These are phyloP conservation scores for Stachybotrys elegans DNA, from an alignment of 2,329 filamentous ascomycete species.

Conservation along the genomic window DNA sequence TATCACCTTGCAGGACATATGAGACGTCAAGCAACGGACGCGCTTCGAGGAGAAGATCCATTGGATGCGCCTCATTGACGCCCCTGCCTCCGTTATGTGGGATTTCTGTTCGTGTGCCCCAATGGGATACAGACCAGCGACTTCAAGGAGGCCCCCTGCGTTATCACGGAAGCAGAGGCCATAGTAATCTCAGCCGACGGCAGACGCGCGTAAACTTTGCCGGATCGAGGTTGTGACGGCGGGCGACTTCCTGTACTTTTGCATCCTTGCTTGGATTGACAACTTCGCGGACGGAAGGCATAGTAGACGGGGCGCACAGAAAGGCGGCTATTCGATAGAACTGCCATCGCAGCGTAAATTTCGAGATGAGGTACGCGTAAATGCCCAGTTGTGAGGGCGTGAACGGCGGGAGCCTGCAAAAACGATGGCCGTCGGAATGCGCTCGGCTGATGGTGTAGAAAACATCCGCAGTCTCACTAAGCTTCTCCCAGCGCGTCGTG, in stretches of 20 bases:
- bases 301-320: slow-evolving; percentile 19
- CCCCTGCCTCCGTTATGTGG: too few species aligned
- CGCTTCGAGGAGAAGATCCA: background rate
- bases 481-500: slow-evolving; percentile 18
- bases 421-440: slow-evolving; percentile 28
- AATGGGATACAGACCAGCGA: too few species aligned
- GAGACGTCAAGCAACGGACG: background rate
- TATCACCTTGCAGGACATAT: background rate
- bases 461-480: slow-evolving; percentile 41
- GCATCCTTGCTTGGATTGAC: slow-evolving; percentile 35
- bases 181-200: slow-evolving; percentile 19
- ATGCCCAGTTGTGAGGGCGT: slow-evolving; percentile 16
- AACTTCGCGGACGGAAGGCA: slow-evolving; percentile 31
- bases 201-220: slow-evolving; percentile 23
- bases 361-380: slow-evolving; percentile 37
- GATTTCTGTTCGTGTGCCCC: too few species aligned
- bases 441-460: slow-evolving; percentile 35
- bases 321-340: slow-evolving; percentile 32
- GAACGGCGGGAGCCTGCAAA: slow-evolving; percentile 22
- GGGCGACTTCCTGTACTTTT: slow-evolving; percentile 29
- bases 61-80: background rate
- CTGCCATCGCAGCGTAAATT: slow-evolving; percentile 34
- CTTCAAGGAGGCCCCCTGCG: background rate
- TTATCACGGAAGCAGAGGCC: slow-evolving; percentile 28
- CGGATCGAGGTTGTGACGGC: slow-evolving; percentile 29